These are phyloP conservation scores for Penicillium cataractarum DNA, from an alignment of 495 filamentous ascomycete genomes.

Conservation along the genomic window DNA sequence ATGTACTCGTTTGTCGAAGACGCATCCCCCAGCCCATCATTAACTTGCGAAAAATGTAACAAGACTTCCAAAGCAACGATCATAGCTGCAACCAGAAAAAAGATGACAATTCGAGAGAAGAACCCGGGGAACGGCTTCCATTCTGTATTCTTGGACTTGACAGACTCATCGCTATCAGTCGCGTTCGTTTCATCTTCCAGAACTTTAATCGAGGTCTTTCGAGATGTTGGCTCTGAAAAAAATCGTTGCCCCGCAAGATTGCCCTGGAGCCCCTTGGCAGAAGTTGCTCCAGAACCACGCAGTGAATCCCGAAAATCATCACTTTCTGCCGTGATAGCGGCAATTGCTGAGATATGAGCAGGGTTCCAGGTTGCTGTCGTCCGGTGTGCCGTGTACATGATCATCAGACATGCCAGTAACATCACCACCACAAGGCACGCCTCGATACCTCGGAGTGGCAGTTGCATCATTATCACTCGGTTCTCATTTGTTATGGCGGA, in stretches of 20 bases:
- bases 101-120: constrained; percentile 7
- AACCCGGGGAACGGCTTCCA: constrained; percentile 22
- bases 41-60: constrained; percentile 13
- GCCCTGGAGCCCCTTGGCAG: neutral
- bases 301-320: constrained; percentile 2
- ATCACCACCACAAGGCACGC: constrained; percentile 7
- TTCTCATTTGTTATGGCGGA: constrained; percentile 14
- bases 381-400: neutral
- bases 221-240: neutral
- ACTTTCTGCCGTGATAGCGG: constrained; percentile 15
- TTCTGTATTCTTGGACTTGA: no score
- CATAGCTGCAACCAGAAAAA: neutral
- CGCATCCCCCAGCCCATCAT: constrained; percentile 16
- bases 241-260: neutral
- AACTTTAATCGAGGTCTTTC: constrained; percentile 2
- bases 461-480: constrained; percentile 11
- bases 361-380: constrained; percentile 9
- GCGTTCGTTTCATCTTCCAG: no score
- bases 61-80: constrained; percentile 16
- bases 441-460: constrained; percentile 19
- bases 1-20: neutral
- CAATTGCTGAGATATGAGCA: constrained; percentile 9
- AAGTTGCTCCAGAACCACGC: neutral
- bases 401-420: neutral
- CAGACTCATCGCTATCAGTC: no score